phyloP scores from a whole-genome alignment of 2,329 filamentous ascomycete genomes.

The Aspergillus fischeri region DNA sequence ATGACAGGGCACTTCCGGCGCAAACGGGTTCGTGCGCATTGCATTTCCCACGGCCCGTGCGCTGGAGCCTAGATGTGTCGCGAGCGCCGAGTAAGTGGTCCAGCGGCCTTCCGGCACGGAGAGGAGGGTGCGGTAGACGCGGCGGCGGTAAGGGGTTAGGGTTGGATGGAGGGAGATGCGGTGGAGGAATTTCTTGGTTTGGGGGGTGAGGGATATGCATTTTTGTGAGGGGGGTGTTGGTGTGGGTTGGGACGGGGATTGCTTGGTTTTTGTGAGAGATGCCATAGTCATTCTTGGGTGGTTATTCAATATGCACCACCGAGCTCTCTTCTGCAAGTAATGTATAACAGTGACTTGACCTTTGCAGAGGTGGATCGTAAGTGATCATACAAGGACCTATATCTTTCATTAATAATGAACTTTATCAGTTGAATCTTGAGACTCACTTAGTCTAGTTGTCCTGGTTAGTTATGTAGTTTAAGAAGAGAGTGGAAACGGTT shows the following conservation, averaged over 20 bases:
- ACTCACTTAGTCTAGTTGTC: not conserved
- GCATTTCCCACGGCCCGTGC: constrained; percentile 75
- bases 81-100: constrained; percentile 72
- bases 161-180: constrained; percentile 42
- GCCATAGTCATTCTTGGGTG: not conserved
- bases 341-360: not conserved
- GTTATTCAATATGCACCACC: not conserved
- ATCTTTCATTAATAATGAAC: not conserved
- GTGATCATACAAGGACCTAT: not conserved
- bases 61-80: constrained; percentile 64
- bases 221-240: not conserved
- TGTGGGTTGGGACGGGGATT: not conserved
- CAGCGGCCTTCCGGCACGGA: constrained; percentile 72
- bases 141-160: constrained; percentile 49
- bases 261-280: not conserved
- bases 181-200: constrained; percentile 29
- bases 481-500: not conserved
- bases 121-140: constrained; percentile 66
- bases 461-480: not conserved
- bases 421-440: not conserved
- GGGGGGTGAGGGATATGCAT: not conserved
- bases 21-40: constrained; percentile 73
- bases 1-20: constrained; percentile 77
- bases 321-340: not conserved
- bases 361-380: not conserved